phyloP scores from a whole-genome alignment of 2,329 filamentous ascomycete species.

The Microcyclosporella mali region DNA sequence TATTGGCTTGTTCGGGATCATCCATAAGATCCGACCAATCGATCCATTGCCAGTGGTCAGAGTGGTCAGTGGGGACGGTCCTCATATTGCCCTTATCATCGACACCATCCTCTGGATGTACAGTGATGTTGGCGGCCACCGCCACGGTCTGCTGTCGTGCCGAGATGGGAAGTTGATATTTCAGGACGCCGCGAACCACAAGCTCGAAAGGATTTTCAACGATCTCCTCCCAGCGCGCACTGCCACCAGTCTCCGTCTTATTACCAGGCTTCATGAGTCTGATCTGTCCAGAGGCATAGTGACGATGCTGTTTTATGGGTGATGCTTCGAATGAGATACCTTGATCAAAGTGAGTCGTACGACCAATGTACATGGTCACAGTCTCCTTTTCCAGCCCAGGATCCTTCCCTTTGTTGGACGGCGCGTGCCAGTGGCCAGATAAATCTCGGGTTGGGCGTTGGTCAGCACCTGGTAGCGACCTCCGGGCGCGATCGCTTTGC shows the following conservation, averaged over 20 bases:
- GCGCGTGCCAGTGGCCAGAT: constrained; percentile 22
- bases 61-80: constrained; percentile 22
- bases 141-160: constrained; percentile 49
- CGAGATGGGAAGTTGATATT: constrained; percentile 64
- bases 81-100: constrained; percentile 26
- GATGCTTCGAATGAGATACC: constrained; percentile 84
- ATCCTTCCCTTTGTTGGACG: constrained; percentile 40
- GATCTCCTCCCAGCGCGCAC: constrained; percentile 82
- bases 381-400: constrained; percentile 51
- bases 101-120: constrained; percentile 35
- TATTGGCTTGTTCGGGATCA: constrained; percentile 4
- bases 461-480: constrained; percentile 4
- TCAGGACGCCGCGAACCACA: constrained; percentile 82
- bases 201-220: constrained; percentile 89
- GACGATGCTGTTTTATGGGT: constrained; percentile 68
- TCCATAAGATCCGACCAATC: constrained; percentile 22
- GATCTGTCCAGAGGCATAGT: constrained; percentile 73
- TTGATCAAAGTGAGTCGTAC: constrained; percentile 79
- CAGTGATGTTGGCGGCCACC: constrained; percentile 38
- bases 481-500: constrained; percentile 6
- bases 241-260: constrained; percentile 73
- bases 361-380: constrained; percentile 87
- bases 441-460: constrained; percentile 20
- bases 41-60: constrained; percentile 29
- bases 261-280: constrained; percentile 80